phyloP scores from a whole-genome alignment of 148 eudicot species.

The Vaccinium vitisidaea region DNA sequence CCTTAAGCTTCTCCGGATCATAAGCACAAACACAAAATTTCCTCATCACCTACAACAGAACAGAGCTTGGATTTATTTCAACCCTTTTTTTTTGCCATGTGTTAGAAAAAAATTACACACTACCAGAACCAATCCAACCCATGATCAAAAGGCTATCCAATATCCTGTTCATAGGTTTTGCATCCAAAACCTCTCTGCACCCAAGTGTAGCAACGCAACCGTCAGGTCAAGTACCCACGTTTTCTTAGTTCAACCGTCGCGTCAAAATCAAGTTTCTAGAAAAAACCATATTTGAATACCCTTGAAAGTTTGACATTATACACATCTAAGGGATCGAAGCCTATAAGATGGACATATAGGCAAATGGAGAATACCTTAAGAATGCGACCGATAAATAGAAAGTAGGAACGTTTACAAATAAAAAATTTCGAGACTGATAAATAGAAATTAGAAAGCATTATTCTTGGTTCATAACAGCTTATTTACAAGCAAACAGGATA shows the following conservation, averaged over 20 bases:
- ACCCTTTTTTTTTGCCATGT: neutral
- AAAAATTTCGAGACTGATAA: neutral
- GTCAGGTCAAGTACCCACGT: neutral
- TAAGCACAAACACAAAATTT: neutral
- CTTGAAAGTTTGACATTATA: no score
- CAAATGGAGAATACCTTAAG: no score
- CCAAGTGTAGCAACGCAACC: neutral
- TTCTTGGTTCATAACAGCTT: neutral
- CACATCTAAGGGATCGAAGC: no score
- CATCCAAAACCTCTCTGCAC: neutral
- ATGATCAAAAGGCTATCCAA: neutral
- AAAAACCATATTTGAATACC: neutral
- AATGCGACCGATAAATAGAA: no score
- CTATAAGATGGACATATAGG: no score
- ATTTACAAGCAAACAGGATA: neutral
- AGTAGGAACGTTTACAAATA: neutral
- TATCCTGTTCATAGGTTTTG: neutral
- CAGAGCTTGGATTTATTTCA: neutral
- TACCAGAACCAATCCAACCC: neutral
- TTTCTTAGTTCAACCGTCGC: neutral
- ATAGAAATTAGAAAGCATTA: neutral
- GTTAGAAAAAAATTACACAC: neutral
- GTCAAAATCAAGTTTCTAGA: neutral
- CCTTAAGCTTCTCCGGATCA: no score
- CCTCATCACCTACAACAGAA: neutral